Evolutionary conservation across 2,329 filamentous ascomycete genomes (phyloP).

Genomic region (Hypoxylon sp.): DNA sequence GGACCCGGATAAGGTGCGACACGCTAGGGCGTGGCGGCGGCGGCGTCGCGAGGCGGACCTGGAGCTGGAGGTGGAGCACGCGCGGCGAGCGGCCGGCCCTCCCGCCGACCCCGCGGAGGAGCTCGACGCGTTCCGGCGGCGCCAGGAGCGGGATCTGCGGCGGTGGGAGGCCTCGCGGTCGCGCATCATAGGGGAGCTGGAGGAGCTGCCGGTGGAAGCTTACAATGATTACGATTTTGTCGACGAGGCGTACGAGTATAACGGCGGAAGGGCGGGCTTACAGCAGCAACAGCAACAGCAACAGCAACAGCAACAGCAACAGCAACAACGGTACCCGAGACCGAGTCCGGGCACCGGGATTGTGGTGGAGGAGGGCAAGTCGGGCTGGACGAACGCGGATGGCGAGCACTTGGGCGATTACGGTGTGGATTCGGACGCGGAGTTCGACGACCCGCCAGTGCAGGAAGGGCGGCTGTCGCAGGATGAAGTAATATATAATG

Average conservation of each 20-base stretch:
- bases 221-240: constrained; percentile 64
- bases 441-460: constrained; percentile 53
- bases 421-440: constrained; percentile 81
- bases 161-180: constrained; percentile 52
- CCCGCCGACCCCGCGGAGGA: constrained; percentile 56
- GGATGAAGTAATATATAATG: neutral
- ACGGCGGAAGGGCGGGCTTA: too few species aligned
- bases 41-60: constrained; percentile 49
- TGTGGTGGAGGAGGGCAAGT: constrained; percentile 59
- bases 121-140: constrained; percentile 61
- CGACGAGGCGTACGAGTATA: constrained; percentile 60
- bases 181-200: constrained; percentile 61
- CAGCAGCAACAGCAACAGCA: neutral
- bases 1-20: constrained; percentile 70
- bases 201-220: constrained; percentile 59
- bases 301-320: neutral
- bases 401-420: constrained; percentile 81
- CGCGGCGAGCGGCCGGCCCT: too few species aligned
- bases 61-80: constrained; percentile 43
- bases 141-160: constrained; percentile 62
- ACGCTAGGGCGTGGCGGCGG: constrained; percentile 53
- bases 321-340: too few species aligned
- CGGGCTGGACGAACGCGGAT: constrained; percentile 79
- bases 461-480: neutral
- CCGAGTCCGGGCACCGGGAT: constrained; percentile 40